Evolutionary conservation across 495 filamentous ascomycete genomes (phyloP), one percentile per base, ranked within the genome.

Genomic region (Aspergillus coremiiformis): DNA sequence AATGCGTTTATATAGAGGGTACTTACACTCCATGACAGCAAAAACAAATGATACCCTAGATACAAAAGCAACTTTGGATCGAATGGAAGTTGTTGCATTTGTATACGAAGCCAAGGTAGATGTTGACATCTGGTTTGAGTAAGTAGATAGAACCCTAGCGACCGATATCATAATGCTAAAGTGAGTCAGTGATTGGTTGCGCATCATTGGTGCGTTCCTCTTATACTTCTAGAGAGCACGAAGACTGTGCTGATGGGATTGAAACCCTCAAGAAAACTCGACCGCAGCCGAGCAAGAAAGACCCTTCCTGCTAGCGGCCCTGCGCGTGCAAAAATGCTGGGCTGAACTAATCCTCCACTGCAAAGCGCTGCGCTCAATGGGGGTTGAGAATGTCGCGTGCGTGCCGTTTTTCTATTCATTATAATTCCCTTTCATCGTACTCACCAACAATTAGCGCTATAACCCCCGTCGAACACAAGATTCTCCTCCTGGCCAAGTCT

Each of bases 301-400:
- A 32, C 66, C 66, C 6, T 72, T 58, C 37, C 57, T 74, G 0
- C 33, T 69, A 2, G 59, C 67, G n/a, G 70, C 72, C 8, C 52
- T 77, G 3, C 59, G 62, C 4, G 65, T 75, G 5, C 71, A 77
- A 51, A 66, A 70, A 55, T 72, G 73, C 55, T 77, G 72, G 74
- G 60, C 67, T 5, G 74, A 77, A 46, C 72, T 74, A 65, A 75
- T 74, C 60, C 65, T 75, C 32, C 62, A 75, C 39, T 77, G 74
- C 57, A 75, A 74, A 62, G 74, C 69, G 11, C 53, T 77, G 12
- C 69, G 72, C 45, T 66, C 68, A 10, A 70, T 73, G 61, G 74
- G 72, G 7, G 72, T 77, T 1, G 72, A 74, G 49, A 77, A 77
- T 41, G 67, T 77, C 9, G 74, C 69, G 67, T 67, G 55, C 17